Evolutionary conservation across 805 yeast species (phyloP), one percentile per base, ranked within the genome.

Genomic region (Starmerella roubikii): DNA sequence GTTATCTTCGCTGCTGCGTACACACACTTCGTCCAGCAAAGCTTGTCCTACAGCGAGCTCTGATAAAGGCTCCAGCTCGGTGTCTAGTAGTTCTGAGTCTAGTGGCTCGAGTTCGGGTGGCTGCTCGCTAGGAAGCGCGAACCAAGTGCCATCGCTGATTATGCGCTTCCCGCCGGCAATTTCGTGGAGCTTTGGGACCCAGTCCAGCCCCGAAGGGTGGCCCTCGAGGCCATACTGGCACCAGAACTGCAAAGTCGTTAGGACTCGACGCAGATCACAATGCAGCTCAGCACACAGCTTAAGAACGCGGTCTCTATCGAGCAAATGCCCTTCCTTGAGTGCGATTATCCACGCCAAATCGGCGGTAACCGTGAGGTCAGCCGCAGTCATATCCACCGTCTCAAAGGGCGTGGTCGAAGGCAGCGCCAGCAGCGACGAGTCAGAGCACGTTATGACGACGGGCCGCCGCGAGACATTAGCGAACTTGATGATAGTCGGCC

Each of bases 401-500:
- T 41, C 38, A n/a, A 23, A 28, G 17, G 23, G 17, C 5, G 40
- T 16, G 13, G 30, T 30, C 7, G 29, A 3, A 2, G 44, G 37
- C 15, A 50, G 31, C n/a, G 34, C 34, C 3, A 42, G 4, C 3
- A 38, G 38, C 12, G 54, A 52, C 2, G 61, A 38, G 44, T 72
- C 73, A 7, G 66, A 60, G 51, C 86, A 79, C 0, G 85, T 77
- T 12, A 83, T 45, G 1, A 81, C 66, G 0, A 83, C 67, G 0
- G 94, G 94, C 38, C 86, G 60, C 47, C 82, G 64, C 0, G 83
- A 68, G 15, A 69, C 66, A 27, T 65, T 64, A 29, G 84, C 57
- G 12, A 82, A 65, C 35, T 72, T 76, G 33, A 69, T 71, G 2
- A 84, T 66, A 2, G 78, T 74, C 1, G 66, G 53, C 95, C 96